Percentiles rank a stretch among this genome's conserved stretches.
Conservation (phyloP, 306 rosid species). For the Elaeagnus macrophylla region DNA sequence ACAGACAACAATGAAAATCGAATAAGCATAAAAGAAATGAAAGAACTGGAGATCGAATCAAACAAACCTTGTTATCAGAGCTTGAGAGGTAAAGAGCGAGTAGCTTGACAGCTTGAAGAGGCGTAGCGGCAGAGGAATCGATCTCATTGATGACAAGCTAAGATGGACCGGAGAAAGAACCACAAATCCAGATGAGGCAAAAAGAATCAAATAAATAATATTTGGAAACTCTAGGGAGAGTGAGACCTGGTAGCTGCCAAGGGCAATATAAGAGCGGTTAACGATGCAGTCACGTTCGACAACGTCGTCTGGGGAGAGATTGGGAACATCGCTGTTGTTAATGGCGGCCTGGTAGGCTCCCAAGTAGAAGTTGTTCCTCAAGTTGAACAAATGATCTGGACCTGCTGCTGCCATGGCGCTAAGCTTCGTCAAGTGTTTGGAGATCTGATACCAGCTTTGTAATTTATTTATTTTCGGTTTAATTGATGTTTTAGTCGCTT, state of each 20-base stretch:
- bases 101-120: slow-evolving; percentile 89
- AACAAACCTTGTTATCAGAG: slow-evolving; percentile 54
- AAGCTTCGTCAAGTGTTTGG: too few relatives aligned
- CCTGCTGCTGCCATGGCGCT: slow-evolving; percentile 31
- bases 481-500: too few relatives aligned
- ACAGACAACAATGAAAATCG: background rate
- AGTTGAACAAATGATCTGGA: slow-evolving; percentile 78
- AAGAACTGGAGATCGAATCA: background rate
- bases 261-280: slow-evolving; percentile 84
- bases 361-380: slow-evolving; percentile 78
- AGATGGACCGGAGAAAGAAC: background rate
- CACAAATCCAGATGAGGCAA: background rate
- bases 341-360: slow-evolving; percentile 94
- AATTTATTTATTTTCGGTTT: too few relatives aligned
- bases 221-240: background rate
- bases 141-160: slow-evolving; percentile 77
- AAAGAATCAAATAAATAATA: background rate
- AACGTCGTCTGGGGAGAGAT: slow-evolving; percentile 68
- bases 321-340: slow-evolving; percentile 60
- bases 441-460: too few relatives aligned
- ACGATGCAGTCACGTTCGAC: slow-evolving; percentile 73
- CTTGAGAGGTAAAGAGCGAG: slow-evolving; percentile 77
- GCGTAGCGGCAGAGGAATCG: slow-evolving; percentile 69
- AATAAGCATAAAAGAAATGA: background rate
- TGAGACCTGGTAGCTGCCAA: slow-evolving; percentile 54